These are phyloP conservation scores for Aspergillus sparsus DNA, from an alignment of 495 filamentous ascomycete species.

Conservation along the genomic window DNA sequence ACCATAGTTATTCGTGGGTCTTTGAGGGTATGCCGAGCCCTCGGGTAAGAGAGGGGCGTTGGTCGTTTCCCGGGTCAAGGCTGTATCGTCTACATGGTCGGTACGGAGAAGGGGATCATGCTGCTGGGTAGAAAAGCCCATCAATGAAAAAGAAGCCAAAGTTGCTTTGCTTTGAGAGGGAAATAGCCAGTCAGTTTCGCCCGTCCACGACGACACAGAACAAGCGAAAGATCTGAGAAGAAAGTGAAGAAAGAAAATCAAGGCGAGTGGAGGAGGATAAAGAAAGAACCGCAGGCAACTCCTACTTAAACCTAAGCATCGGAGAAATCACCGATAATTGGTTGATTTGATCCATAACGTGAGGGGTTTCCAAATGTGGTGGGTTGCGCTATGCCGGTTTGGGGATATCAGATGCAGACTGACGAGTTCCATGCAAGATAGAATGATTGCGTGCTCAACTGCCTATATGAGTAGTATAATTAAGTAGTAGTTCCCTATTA, in stretches of 20 bases:
- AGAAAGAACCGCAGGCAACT: neutral
- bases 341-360: neutral
- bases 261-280: neutral
- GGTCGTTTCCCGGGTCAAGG: neutral
- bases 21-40: constrained; percentile 1
- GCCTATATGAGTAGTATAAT: no score
- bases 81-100: constrained; percentile 23
- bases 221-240: neutral
- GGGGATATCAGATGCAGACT: neutral
- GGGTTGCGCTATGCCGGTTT: constrained; percentile 11
- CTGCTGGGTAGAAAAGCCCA: constrained; percentile 20
- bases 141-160: constrained; percentile 10
- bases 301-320: neutral
- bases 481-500: neutral
- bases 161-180: neutral
- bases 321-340: neutral
- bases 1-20: neutral
- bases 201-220: no score
- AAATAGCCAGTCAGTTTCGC: neutral
- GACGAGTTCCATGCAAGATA: no score
- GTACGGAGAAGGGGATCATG: constrained; percentile 1
- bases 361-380: constrained; percentile 6
- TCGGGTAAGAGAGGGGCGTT: constrained; percentile 1
- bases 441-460: no score
- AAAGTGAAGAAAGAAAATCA: neutral